Evolutionary conservation across 768 basidiomycete genomes (phyloP), one percentile per base, ranked within the genome.

Genomic region (Leccinellum rugosiceps): DNA sequence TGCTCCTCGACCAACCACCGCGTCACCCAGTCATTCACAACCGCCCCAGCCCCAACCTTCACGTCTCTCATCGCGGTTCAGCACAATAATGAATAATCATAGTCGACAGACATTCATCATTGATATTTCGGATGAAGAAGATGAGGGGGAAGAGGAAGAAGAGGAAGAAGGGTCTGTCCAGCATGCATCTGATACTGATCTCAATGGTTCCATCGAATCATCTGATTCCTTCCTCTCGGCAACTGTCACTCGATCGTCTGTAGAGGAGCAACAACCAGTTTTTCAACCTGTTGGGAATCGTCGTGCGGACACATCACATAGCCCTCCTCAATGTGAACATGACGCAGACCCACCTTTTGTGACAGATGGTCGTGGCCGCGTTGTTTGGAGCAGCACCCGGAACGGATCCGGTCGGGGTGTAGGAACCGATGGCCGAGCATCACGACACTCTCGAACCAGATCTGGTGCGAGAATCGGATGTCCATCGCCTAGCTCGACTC

Each of bases 291-390:
- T 26, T 19, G 54, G 28, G 25, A 41, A 34, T 43, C 10, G 38
- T 41, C 61, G 45, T 10, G 13, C 48, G 11, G 63, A 65, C 14
- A 13, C 45, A 9, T 43, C 57, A 10, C 41, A 3, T 41, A 10
- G 35, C 38, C 68, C 55, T 48, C 61, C 58, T 38, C 70, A 62
- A 46, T 62, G 65, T 52, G 71, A 75, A 50, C 74, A 74, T 50
- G 69, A 75, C 15, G 43, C 62, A 17, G 76, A 78, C 28, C 81
- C 83, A 30, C 78, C 81, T 7, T 86, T 86, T 63, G 74, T 83
- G 57, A 86, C 85, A 14, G 85, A 87, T 67, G 85, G 85, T 26
- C 76, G 85, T 47, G 85, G 85, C 9, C 75, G 84, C 55, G 84
- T 85, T 21, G 80, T 86, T 49, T 75, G 74, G 73, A 74, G 72